Evolutionary conservation across 345 rosid genomes (phyloP).

Genomic region (Hirschfeldia incana): DNA sequence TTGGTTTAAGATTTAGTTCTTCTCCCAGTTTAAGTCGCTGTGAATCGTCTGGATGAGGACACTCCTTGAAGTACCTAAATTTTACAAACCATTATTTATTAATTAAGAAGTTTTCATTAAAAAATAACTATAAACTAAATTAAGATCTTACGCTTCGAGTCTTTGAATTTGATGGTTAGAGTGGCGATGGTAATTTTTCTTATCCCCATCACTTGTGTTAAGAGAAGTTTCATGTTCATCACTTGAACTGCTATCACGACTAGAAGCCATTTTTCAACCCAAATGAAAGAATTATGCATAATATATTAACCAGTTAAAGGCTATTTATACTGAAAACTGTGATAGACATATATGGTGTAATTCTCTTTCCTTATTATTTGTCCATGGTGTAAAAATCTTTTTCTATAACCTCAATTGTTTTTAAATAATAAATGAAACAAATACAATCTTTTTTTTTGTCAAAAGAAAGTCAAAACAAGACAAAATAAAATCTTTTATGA

Average conservation of each 20-base stretch:
- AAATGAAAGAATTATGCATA: constrained; percentile 2
- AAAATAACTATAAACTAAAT: no score
- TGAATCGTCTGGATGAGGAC: constrained; percentile 69
- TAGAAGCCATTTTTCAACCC: constrained; percentile 7
- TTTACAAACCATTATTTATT: not conserved
- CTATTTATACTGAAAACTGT: not conserved
- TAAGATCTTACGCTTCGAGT: constrained; percentile 61
- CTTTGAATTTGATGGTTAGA: constrained; percentile 45
- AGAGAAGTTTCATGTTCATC: constrained; percentile 43
- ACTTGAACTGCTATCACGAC: constrained; percentile 42
- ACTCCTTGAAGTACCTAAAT: constrained; percentile 67
- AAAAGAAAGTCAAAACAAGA: not conserved
- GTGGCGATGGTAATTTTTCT: constrained; percentile 52
- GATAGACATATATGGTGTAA: constrained; percentile 5
- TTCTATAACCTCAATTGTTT: not conserved
- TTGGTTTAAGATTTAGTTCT: constrained; percentile 55
- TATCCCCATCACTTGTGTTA: constrained; percentile 27
- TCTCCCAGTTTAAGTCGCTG: constrained; percentile 56
- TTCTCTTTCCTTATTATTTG: not conserved
- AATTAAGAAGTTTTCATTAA: not conserved
- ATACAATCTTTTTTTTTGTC: not conserved
- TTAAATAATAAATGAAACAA: not conserved
- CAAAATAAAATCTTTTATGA: constrained; percentile 22
- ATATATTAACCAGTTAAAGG: not conserved
- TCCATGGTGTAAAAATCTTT: not conserved